Conservation (phyloP, 805 yeast species). For the Candida vaughaniae region DNA sequence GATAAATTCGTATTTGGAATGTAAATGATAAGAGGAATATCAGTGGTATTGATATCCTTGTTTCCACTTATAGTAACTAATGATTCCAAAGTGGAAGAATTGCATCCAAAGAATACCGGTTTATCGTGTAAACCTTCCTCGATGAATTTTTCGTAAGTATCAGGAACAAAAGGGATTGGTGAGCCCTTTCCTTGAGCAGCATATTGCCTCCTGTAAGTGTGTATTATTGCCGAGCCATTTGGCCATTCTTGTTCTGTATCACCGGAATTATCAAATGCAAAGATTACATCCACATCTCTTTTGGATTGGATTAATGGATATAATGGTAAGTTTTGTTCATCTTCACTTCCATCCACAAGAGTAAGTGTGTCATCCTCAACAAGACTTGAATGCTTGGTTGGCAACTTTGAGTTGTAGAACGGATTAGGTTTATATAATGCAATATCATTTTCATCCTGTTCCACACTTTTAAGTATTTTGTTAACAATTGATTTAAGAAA, state of each 20-base stretch:
- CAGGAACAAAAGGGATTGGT: constrained; percentile 81
- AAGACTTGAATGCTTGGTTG: background rate
- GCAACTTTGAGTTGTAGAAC: constrained; percentile 22
- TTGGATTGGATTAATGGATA: constrained; percentile 38
- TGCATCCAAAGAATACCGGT: constrained; percentile 85
- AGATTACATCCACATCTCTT: constrained; percentile 39
- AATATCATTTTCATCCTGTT: constrained; percentile 30
- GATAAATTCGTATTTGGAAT: constrained; percentile 69
- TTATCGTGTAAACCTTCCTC: constrained; percentile 57
- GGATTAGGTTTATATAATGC: constrained; percentile 44
- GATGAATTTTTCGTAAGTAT: constrained; percentile 53
- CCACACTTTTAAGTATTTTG: constrained; percentile 23
- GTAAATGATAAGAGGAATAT: constrained; percentile 67
- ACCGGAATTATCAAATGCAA: constrained; percentile 44
- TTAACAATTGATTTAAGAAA: constrained; percentile 23
- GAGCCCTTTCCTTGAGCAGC: constrained; percentile 52
- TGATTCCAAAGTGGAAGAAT: constrained; percentile 59
- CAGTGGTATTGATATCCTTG: constrained; percentile 22
- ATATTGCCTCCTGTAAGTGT: constrained; percentile 36
- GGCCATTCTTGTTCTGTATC: constrained; percentile 42
- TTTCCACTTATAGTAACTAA: constrained; percentile 30
- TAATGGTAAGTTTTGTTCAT: constrained; percentile 40
- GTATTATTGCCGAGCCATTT: constrained; percentile 38
- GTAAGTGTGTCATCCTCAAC: constrained; percentile 24
- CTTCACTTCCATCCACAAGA: constrained; percentile 46